A percentile compares a stretch with the other conserved stretches of the same genome.
Evolutionary conservation across 129 eudicot genomes (phyloP).

Genomic region (Artemisia annua): DNA sequence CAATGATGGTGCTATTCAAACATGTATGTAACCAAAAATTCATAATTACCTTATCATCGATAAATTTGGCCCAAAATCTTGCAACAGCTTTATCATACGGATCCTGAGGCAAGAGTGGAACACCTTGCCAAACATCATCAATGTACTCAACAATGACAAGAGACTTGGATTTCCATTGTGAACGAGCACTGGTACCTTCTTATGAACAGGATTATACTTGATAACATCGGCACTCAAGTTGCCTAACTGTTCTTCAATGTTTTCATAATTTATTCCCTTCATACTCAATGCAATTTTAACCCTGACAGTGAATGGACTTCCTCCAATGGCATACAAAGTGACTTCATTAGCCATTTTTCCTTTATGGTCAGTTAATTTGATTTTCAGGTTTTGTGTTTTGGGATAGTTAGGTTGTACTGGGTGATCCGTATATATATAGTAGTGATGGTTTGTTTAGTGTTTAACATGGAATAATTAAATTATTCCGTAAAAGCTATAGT

Average conservation of each 20-base stretch:
- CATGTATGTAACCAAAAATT: too few relatives aligned
- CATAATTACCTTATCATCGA: constrained; percentile 40
- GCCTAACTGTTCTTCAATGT: constrained; percentile 28
- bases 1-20: too few relatives aligned
- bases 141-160: constrained; percentile 46
- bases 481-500: too few relatives aligned
- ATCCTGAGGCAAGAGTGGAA: constrained; percentile 37
- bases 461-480: too few relatives aligned
- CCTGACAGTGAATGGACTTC: constrained; percentile 37
- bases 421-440: too few relatives aligned
- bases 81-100: constrained; percentile 38
- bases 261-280: constrained; percentile 37
- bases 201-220: constrained; percentile 41
- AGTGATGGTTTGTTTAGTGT: too few relatives aligned
- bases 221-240: constrained; percentile 35
- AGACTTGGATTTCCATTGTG: constrained; percentile 48
- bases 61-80: constrained; percentile 40
- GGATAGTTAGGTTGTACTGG: neutral
- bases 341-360: constrained; percentile 31
- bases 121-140: constrained; percentile 44
- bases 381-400: neutral
- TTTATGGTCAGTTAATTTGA: neutral
- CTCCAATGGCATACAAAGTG: constrained; percentile 26
- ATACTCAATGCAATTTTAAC: constrained; percentile 34
- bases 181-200: constrained; percentile 41